These are phyloP conservation scores for Phaeosphaeriaceae sp. DNA, from an alignment of 2,329 filamentous ascomycete species.

Conservation along the genomic window DNA sequence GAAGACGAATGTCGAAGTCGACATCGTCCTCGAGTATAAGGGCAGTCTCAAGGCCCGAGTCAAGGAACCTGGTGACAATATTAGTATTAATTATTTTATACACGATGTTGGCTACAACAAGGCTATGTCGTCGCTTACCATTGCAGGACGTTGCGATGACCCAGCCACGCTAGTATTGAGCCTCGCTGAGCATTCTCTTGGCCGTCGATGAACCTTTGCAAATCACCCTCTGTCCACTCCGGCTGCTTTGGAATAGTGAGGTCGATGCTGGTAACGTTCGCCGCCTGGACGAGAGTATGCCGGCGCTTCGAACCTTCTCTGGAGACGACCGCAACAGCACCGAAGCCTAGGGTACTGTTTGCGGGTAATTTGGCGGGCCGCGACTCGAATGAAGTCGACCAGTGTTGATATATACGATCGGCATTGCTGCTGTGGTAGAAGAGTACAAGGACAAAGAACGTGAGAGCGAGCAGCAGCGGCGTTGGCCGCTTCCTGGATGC, in stretches of 20 bases:
- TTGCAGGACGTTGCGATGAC: constrained; percentile 52
- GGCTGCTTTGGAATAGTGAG: constrained; percentile 53
- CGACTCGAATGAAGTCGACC: constrained; percentile 33
- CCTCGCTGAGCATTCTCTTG: constrained; percentile 47
- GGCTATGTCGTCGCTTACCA: constrained; percentile 34
- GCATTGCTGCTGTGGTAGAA: constrained; percentile 37
- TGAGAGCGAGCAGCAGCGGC: constrained; percentile 36
- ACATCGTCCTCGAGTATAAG: constrained; percentile 56
- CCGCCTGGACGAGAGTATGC: constrained; percentile 48
- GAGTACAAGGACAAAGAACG: constrained; percentile 34
- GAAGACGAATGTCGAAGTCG: constrained; percentile 55
- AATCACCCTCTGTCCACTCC: constrained; percentile 50
- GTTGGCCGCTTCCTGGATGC: constrained; percentile 40
- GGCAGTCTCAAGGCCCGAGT: constrained; percentile 50
- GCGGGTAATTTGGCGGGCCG: constrained; percentile 35
- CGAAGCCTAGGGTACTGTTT: constrained; percentile 50
- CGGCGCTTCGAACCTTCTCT: constrained; percentile 49
- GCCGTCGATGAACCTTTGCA: constrained; percentile 46
- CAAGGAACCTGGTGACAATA: constrained; percentile 46
- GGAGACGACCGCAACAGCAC: constrained; percentile 52
- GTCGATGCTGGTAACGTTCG: constrained; percentile 52
- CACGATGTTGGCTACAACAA: neutral
- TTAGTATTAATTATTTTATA: constrained; percentile 15
- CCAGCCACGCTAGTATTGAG: constrained; percentile 54
- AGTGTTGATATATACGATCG: constrained; percentile 38